Evolutionary conservation across 1,139 yeast species (phyloP), one percentile per base, ranked within the genome.

Genomic region (Kodamaea arcana): DNA sequence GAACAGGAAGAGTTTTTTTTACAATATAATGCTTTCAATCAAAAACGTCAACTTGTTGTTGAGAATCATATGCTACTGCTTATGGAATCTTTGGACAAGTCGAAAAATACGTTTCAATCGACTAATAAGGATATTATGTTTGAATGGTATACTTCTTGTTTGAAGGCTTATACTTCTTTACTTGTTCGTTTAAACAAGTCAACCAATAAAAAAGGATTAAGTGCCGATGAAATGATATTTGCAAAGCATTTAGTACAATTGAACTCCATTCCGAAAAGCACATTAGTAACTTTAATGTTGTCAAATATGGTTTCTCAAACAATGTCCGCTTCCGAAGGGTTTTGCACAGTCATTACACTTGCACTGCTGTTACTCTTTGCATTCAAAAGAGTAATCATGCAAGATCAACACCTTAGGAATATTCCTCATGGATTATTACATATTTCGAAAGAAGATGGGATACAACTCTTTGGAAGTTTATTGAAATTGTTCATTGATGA

Each of bases 1-100:
- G 37, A 46, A 4, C 24, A 2, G 16, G 28, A 8, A 40, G 15
- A 5, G 6, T 20, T 28, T 15, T n/a, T 13, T 11, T 7, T 14
- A n/a, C 6, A 25, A 7, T 25, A 25, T 17, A 25, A 25, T 14
- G 11, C 6, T 8, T 13, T 25, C 42, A 62, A 56, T 41, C 36
- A 31, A 22, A 29, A 29, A 7, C 62, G 59, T 37, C 65, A 65
- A 35, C 35, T 48, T 9, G 40, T 46, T 4, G 40, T 63, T 4
- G 70, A 64, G 31, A 34, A 47, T 3, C 42, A 48, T 31, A 51
- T 56, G 30, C 45, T 45, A 14, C 42, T 50, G 18, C 37, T 59
- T 25, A 35, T 49, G 15, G 48, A 45, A 15, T 40, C 41, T 24
- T 25, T 34, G 38, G 10, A 18, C 37, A 4, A 31, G 36, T 30